These are phyloP conservation scores for Coemansia sp. DNA, from an alignment of 192 early-diverging fungal genomes.

Conservation along the genomic window DNA sequence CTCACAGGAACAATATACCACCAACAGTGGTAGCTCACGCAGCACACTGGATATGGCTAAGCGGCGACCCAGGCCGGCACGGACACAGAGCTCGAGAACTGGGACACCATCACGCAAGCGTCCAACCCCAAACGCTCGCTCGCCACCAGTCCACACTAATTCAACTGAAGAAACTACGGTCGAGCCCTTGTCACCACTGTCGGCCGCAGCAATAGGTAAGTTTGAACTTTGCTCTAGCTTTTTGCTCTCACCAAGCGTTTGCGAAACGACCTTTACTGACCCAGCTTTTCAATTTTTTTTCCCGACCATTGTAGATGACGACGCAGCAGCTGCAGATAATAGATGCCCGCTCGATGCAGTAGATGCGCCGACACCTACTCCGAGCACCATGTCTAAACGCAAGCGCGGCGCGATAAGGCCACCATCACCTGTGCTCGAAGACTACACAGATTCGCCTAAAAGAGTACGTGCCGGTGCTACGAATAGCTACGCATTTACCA, in stretches of 20 bases:
- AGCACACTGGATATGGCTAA: neutral
- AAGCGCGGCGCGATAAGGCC: neutral
- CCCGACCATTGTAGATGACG: conserved; percentile 1
- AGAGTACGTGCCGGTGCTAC: neutral
- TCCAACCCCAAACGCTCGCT: neutral
- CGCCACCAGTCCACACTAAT: neutral
- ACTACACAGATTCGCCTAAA: neutral
- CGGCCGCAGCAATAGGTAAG: neutral
- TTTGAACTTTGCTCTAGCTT: neutral
- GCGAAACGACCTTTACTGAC: neutral
- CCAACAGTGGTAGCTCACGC: neutral
- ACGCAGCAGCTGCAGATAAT: neutral
- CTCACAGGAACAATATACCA: neutral
- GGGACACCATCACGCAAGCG: neutral
- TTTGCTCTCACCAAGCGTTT: neutral
- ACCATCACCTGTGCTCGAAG: neutral
- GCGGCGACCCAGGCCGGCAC: conserved; percentile 3
- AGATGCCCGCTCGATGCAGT: neutral
- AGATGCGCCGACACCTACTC: neutral
- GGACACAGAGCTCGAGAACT: neutral
- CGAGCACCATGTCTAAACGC: conserved; percentile 13
- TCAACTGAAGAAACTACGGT: neutral
- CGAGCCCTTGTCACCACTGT: neutral
- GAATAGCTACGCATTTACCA: neutral
- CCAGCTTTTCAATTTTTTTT: neutral